Evolutionary conservation across 768 basidiomycete genomes (phyloP).

Genomic region (Calocybe indica): DNA sequence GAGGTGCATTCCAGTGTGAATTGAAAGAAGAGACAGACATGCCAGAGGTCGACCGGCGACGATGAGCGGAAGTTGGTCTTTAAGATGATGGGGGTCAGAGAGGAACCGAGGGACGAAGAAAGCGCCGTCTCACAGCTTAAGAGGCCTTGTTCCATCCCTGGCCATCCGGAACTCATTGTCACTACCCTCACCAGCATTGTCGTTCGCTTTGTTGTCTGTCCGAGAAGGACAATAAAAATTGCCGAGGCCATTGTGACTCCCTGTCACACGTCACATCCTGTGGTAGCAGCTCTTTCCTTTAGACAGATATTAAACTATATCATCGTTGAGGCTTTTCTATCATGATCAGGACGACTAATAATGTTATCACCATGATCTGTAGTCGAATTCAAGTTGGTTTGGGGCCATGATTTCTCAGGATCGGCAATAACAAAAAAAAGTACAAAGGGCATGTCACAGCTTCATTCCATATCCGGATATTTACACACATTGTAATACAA

Average conservation of each 20-base stretch:
- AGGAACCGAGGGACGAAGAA: conserved; percentile 13
- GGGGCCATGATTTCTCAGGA: no score
- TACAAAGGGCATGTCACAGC: no score
- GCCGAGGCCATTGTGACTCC: not conserved
- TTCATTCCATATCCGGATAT: no score
- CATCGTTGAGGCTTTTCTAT: no score
- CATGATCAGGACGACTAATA: no score
- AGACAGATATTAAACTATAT: no score
- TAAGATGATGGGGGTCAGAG: conserved; percentile 3
- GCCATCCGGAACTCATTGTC: not conserved
- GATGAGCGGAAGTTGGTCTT: conserved; percentile 15
- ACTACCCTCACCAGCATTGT: not conserved
- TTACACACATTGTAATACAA: no score
- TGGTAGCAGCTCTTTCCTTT: no score
- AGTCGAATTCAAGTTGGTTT: no score
- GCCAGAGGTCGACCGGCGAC: conserved; percentile 45
- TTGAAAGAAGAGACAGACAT: conserved; percentile 15
- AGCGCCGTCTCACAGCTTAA: conserved; percentile 11
- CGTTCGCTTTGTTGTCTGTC: not conserved
- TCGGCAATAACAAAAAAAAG: no score
- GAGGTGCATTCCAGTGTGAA: conserved; percentile 35
- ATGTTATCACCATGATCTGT: no score
- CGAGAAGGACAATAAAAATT: not conserved
- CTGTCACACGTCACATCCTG: no score
- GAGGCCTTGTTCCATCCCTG: conserved; percentile 1